Evolutionary conservation across 2,329 filamentous ascomycete genomes (phyloP).

Genomic region (Aspergillus hortae): DNA sequence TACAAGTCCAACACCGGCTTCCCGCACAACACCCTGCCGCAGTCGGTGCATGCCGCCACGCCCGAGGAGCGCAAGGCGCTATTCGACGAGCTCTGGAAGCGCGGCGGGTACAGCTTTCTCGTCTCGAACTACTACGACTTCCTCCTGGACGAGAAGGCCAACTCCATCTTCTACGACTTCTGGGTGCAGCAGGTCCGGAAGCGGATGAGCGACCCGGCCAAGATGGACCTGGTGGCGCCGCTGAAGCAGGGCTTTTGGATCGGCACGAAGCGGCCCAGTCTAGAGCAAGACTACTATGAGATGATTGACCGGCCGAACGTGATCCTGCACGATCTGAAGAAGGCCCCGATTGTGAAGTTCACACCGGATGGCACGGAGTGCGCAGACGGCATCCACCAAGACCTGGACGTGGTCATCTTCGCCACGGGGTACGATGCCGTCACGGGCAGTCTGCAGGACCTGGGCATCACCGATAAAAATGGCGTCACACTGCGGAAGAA

Average conservation of each 20-base stretch:
- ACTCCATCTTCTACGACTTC: slow-evolving; percentile 53
- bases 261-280: slow-evolving; percentile 49
- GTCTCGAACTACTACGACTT: slow-evolving; percentile 51
- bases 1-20: background rate
- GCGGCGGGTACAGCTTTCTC: slow-evolving; percentile 55
- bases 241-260: slow-evolving; percentile 52
- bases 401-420: slow-evolving; percentile 38
- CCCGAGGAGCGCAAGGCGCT: slow-evolving; percentile 48
- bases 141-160: slow-evolving; percentile 45
- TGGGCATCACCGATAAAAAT: slow-evolving; percentile 14
- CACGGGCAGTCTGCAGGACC: slow-evolving; percentile 31
- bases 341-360: slow-evolving; percentile 40
- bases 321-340: slow-evolving; percentile 44
- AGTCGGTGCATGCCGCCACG: background rate
- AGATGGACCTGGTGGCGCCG: slow-evolving; percentile 54
- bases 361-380: slow-evolving; percentile 39
- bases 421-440: slow-evolving; percentile 42
- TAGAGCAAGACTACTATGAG: slow-evolving; percentile 53
- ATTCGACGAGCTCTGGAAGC: slow-evolving; percentile 48
- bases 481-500: slow-evolving; percentile 9
- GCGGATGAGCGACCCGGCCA: slow-evolving; percentile 49
- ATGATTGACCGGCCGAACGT: slow-evolving; percentile 48
- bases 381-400: slow-evolving; percentile 33
- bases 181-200: slow-evolving; percentile 53
- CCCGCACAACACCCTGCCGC: background rate